Percentiles rank a stretch among this genome's conserved stretches.
These are phyloP conservation scores for Hyaloscypha bicolor DNA, from an alignment of 495 filamentous ascomycete genomes.

Conservation along the genomic window DNA sequence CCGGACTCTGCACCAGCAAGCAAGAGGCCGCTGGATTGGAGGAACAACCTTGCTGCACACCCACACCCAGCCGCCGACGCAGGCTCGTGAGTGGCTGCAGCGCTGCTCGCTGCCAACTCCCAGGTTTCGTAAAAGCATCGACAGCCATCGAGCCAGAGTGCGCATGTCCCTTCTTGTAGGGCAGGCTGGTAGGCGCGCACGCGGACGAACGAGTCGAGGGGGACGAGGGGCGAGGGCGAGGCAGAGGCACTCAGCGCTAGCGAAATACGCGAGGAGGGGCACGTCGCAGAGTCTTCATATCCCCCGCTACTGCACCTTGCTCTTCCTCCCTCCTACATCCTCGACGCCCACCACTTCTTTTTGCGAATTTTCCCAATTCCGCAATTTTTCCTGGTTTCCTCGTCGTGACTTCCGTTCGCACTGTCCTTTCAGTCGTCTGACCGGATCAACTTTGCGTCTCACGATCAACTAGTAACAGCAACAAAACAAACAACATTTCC, in stretches of 20 bases:
- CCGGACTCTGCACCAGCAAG: slow-evolving; percentile 11
- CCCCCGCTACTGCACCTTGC: slow-evolving; percentile 30
- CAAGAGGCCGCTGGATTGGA: slow-evolving; percentile 18
- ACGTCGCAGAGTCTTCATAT: slow-evolving; percentile 29
- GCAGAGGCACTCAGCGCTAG: not conserved
- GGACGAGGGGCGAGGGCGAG: not conserved
- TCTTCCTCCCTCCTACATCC: slow-evolving; percentile 24
- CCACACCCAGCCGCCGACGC: not conserved
- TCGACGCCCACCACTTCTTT: slow-evolving; percentile 20
- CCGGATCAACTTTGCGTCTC: slow-evolving; percentile 26
- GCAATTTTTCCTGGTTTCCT: slow-evolving; percentile 10
- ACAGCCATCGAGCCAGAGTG: slow-evolving; percentile 1
- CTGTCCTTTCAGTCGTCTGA: slow-evolving; percentile 37
- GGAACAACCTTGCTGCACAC: slow-evolving; percentile 23
- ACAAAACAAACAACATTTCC: slow-evolving; percentile 1
- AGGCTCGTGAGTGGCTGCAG: slow-evolving; percentile 11
- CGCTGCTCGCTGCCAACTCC: slow-evolving; percentile 5
- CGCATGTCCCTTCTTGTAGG: not conserved
- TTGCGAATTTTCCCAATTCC: slow-evolving; percentile 15
- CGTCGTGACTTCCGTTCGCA: slow-evolving; percentile 23
- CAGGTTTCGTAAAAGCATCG: slow-evolving; percentile 14
- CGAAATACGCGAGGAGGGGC: not conserved
- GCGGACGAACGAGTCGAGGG: not conserved
- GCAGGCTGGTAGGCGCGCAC: not conserved
- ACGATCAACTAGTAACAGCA: slow-evolving; percentile 18